Conservation (phyloP, 1,139 yeast species). For the Taphrina deformans region DNA sequence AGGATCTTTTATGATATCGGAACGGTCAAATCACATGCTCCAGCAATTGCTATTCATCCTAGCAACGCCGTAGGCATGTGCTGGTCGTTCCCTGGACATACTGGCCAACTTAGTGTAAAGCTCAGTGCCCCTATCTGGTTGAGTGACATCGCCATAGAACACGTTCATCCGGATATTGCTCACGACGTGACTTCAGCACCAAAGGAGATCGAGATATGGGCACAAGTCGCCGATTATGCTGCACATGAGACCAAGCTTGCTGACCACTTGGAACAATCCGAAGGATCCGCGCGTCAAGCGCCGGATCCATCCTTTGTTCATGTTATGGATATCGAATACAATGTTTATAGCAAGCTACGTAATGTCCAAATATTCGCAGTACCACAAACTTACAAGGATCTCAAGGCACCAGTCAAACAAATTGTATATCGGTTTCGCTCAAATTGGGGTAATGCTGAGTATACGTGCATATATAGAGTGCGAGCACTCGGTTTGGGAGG, state of each 20-base stretch:
- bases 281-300: background rate
- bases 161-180: constrained; percentile 42
- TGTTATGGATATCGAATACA: constrained; percentile 42
- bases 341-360: constrained; percentile 40
- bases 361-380: constrained; percentile 44
- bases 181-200: constrained; percentile 44
- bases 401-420: constrained; percentile 36
- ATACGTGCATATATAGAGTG: constrained; percentile 46
- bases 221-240: constrained; percentile 40
- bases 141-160: constrained; percentile 44
- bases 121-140: constrained; percentile 42
- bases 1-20: constrained; percentile 40
- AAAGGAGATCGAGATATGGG: constrained; percentile 44
- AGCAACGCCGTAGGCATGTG: constrained; percentile 44
- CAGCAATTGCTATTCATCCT: constrained; percentile 42
- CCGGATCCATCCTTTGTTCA: constrained; percentile 40
- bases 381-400: constrained; percentile 39
- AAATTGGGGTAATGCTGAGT: constrained; percentile 46
- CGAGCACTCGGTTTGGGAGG: constrained; percentile 16
- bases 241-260: constrained; percentile 32
- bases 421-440: constrained; percentile 42
- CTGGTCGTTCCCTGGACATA: constrained; percentile 46
- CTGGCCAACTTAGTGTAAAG: constrained; percentile 43
- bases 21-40: constrained; percentile 40
- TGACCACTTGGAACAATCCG: background rate